Conservation (phyloP, 176 grass and related monocot genomes). For the Elymus sibiricus region DNA sequence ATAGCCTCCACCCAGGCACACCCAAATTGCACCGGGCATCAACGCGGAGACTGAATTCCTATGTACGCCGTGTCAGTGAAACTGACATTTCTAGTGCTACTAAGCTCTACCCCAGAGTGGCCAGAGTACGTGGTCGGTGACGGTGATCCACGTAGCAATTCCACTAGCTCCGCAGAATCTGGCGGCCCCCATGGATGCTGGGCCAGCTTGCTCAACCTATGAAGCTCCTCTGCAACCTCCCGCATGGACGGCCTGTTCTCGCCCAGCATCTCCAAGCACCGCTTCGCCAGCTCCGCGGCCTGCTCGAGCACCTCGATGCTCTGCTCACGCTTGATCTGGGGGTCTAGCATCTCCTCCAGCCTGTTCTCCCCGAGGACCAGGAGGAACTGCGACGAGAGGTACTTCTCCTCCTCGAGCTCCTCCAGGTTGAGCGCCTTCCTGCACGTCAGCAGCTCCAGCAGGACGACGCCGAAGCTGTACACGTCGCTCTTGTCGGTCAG, state of each 20-base stretch:
- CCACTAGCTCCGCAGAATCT: slow-evolving; percentile 21
- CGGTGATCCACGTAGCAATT: slow-evolving; percentile 17
- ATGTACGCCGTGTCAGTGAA: slow-evolving; percentile 23
- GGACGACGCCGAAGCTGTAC: slow-evolving; percentile 70
- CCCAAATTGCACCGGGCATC: background rate
- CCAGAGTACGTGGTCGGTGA: background rate
- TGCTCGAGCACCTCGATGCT: slow-evolving; percentile 34
- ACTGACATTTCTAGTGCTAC: background rate
- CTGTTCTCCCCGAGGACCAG: slow-evolving; percentile 12
- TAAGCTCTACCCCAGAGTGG: slow-evolving; percentile 12
- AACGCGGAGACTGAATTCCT: slow-evolving; percentile 43
- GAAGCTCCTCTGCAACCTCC: slow-evolving; percentile 46
- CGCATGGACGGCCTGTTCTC: slow-evolving; percentile 58
- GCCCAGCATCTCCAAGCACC: slow-evolving; percentile 52
- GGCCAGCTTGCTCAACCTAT: slow-evolving; percentile 34
- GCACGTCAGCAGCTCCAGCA: slow-evolving; percentile 49
- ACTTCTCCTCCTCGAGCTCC: slow-evolving; percentile 27
- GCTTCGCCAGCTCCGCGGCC: slow-evolving; percentile 50
- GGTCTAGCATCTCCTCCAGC: slow-evolving; percentile 53
- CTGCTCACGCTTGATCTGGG: slow-evolving; percentile 33
- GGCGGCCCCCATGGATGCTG: slow-evolving; percentile 27
- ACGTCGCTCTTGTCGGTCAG: slow-evolving; percentile 95
- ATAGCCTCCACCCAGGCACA: background rate
- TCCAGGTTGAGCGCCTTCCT: slow-evolving; percentile 49
- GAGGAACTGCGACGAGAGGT: slow-evolving; percentile 47